A percentile compares a stretch with the other conserved stretches of the same genome.
Conservation (phyloP, 148 eudicot genomes). For the Cornus controversa region DNA sequence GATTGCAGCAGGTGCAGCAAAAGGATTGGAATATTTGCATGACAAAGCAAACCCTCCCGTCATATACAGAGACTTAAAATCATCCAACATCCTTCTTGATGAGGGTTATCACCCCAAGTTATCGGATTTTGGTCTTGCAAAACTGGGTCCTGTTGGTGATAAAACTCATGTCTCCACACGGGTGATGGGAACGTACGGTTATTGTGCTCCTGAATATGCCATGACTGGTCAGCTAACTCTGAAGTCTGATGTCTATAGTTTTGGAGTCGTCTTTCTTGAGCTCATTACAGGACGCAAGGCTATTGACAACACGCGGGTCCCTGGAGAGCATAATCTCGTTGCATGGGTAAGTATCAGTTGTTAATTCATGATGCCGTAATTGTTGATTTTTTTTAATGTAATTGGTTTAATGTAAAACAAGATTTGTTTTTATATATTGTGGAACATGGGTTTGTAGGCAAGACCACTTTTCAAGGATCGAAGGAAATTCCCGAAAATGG, state of each 20-base stretch:
- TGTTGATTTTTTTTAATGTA: no score
- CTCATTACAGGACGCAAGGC: conserved; percentile 90
- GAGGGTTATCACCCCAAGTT: conserved; percentile 82
- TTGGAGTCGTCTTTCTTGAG: conserved; percentile 85
- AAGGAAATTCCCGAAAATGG: conserved; percentile 90
- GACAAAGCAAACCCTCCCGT: conserved; percentile 93
- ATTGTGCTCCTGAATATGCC: conserved; percentile 94
- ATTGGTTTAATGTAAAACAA: no score
- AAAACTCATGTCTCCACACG: conserved; percentile 91
- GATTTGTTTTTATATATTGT: neutral
- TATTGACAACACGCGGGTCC: conserved; percentile 66
- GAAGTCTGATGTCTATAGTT: conserved; percentile 89
- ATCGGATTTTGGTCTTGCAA: conserved; percentile 89
- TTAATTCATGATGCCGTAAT: no score
- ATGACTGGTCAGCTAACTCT: conserved; percentile 93
- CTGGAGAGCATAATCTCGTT: conserved; percentile 90
- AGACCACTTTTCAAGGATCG: conserved; percentile 88
- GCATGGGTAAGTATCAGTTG: conserved; percentile 61
- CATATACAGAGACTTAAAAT: conserved; percentile 79
- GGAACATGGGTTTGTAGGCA: conserved; percentile 47
- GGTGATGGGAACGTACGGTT: conserved; percentile 94
- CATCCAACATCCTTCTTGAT: conserved; percentile 87
- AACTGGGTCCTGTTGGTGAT: conserved; percentile 90
- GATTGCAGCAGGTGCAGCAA: conserved; percentile 95
- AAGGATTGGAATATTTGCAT: conserved; percentile 85